Evolutionary conservation across 305 asterid genomes (phyloP), one percentile per base, ranked within the genome.

Genomic region (Nicotiana rustica): DNA sequence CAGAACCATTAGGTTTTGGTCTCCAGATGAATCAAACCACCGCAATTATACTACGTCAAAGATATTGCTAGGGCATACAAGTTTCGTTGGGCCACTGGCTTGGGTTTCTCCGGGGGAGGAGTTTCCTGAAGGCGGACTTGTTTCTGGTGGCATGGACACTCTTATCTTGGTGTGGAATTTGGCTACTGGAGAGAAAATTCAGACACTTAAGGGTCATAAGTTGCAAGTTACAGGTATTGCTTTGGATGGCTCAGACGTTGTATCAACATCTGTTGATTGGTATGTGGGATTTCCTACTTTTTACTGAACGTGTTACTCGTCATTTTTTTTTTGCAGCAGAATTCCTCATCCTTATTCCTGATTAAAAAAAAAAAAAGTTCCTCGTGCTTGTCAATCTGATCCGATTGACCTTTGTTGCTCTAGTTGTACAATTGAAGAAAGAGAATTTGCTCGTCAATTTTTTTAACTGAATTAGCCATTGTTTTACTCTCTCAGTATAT

Each of bases 111-210:
- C 97, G 0, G 87, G 68, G 60, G 97, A 91, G 68, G 98, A 93
- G 88, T 87, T 92, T 70, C 98, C 97, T 21, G 95, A 93, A 85
- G 98, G 99, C 69, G 96, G 97, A 64, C 82, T 96, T 80, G 86
- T 96, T 67, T 94, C 99, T 25, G 99, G 99, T 76, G 99, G 99
- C 77, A 92, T 91, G 99, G 99, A 96, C 84, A 93, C 97, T 13
- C 91, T 91, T 81, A 90, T 93, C 79, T 70, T 94, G 19, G 92
- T 94, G 35, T 96, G 99, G 98, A 90, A 91, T 88, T 85, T 96
- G 92, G 97, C 92, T 35, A 90, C 91, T 29, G 98, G 98, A 77
- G 99, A 94, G 90, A 89, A 84, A 78, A 86, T 86, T 55, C 93
- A 89, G 84, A 85, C 85, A 64, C 90, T 96, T 29, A 92, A 92